Conservation (phyloP, 805 yeast genomes). For the Kuraishia capsulata region DNA sequence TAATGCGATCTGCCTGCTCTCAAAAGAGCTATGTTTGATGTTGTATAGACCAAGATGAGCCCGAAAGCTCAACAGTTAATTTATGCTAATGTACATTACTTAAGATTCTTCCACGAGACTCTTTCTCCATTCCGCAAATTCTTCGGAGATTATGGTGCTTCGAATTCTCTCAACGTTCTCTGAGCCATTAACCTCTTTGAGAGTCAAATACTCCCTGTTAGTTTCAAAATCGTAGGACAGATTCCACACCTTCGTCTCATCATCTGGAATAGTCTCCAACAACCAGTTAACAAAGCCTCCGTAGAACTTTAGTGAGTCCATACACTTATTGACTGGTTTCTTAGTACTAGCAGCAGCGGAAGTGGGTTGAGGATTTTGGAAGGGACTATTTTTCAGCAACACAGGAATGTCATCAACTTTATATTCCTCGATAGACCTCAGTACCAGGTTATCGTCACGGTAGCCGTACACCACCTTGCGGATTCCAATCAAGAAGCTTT, state of each 20-base stretch:
- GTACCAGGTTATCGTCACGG: conserved; percentile 61
- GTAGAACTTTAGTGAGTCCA: conserved; percentile 77
- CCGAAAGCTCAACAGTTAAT: too few relatives aligned
- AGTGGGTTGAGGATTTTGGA: conserved; percentile 16
- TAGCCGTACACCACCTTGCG: conserved; percentile 79
- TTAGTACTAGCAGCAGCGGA: conserved; percentile 8
- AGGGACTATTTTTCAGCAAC: conserved; percentile 43
- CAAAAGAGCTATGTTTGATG: too few relatives aligned
- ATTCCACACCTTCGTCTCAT: conserved; percentile 40
- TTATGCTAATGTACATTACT: too few relatives aligned
- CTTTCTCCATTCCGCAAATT: conserved; percentile 48
- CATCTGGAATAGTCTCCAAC: conserved; percentile 40
- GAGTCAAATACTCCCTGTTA: conserved; percentile 37
- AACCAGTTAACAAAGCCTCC: conserved; percentile 83
- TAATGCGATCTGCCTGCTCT: too few relatives aligned
- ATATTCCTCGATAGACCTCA: conserved; percentile 65
- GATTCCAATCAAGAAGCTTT: conserved; percentile 81
- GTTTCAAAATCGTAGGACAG: conserved; percentile 44
- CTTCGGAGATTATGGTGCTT: conserved; percentile 34
- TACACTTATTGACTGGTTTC: conserved; percentile 47
- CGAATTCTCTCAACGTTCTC: conserved; percentile 23
- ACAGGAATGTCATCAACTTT: conserved; percentile 74
- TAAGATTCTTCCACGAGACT: too few relatives aligned
- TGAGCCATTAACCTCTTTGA: conserved; percentile 32
- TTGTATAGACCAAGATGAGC: too few relatives aligned